Percentiles rank a stretch among this genome's conserved stretches.
Conservation (phyloP, 768 basidiomycete genomes). For the Rhizopogon vinicolor region DNA sequence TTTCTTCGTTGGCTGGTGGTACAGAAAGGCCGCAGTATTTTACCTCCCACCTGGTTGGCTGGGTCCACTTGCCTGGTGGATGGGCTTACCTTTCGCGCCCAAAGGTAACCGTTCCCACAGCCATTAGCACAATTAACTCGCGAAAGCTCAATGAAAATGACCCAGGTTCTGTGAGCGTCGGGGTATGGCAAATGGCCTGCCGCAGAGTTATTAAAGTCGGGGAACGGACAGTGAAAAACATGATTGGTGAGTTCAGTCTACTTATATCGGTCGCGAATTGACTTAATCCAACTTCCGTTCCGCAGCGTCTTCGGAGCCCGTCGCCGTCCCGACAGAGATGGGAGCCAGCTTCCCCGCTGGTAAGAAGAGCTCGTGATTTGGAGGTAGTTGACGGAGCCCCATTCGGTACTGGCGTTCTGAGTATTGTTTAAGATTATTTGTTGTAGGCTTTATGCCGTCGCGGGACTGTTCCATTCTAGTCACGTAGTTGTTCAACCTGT, state of each 20-base stretch:
- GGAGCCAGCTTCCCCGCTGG: constrained; percentile 1
- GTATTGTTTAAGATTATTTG: constrained; percentile 11
- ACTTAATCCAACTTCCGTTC: neutral
- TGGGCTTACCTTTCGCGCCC: constrained; percentile 90
- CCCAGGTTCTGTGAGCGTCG: constrained; percentile 86
- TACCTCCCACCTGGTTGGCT: constrained; percentile 91
- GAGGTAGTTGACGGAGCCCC: constrained; percentile 2
- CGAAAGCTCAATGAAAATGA: neutral
- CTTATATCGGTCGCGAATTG: constrained; percentile 2
- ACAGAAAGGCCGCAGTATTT: constrained; percentile 86
- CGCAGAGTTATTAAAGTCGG: constrained; percentile 76
- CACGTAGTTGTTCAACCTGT: constrained; percentile 1
- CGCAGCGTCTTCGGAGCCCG: constrained; percentile 17
- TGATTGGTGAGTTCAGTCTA: constrained; percentile 32
- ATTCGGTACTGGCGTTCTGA: neutral
- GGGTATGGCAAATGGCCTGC: constrained; percentile 95
- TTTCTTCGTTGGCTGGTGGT: constrained; percentile 86
- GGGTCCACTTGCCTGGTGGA: constrained; percentile 82
- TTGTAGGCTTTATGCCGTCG: constrained; percentile 9
- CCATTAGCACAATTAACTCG: neutral
- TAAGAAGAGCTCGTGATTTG: constrained; percentile 16
- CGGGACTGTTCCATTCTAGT: constrained; percentile 4
- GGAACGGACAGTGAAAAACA: constrained; percentile 67
- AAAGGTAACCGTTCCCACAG: constrained; percentile 46
- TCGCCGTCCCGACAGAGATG: constrained; percentile 11